These are phyloP conservation scores for Fraxinus dipetala DNA, from an alignment of 305 asterid species.

Conservation along the genomic window DNA sequence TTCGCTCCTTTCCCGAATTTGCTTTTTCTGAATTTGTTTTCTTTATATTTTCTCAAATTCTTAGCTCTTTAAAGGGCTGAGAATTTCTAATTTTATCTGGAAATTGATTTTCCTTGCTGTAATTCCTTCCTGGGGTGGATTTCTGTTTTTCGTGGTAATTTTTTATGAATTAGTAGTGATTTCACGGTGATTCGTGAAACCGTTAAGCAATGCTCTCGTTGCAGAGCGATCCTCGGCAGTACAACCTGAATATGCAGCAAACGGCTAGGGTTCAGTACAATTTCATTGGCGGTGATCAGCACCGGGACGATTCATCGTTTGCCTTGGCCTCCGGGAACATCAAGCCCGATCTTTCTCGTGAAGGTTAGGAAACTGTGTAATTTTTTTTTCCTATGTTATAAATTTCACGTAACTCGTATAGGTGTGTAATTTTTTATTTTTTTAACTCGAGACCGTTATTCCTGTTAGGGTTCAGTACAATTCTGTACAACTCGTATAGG, in stretches of 20 bases:
- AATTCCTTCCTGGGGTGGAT: background rate
- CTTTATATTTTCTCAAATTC: background rate
- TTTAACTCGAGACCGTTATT: background rate
- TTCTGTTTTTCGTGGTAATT: background rate
- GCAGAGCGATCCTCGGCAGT: slow-evolving; percentile 83
- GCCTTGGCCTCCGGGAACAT: slow-evolving; percentile 29
- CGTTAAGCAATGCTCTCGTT: slow-evolving; percentile 69
- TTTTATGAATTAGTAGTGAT: background rate
- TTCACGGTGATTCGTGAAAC: slow-evolving; percentile 15
- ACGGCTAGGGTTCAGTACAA: slow-evolving; percentile 54
- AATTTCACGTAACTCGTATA: background rate
- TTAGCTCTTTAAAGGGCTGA: background rate
- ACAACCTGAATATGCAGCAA: slow-evolving; percentile 48
- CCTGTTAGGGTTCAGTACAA: background rate
- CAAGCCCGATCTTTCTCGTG: slow-evolving; percentile 45
- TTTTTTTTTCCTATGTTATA: background rate
- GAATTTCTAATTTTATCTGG: background rate
- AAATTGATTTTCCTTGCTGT: background rate
- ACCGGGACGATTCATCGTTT: slow-evolving; percentile 42
- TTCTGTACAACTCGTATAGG: background rate
- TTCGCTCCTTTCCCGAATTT: background rate
- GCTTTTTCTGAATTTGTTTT: background rate
- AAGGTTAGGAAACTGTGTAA: slow-evolving; percentile 29
- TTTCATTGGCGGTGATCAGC: slow-evolving; percentile 41
- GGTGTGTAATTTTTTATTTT: background rate